Percentiles rank a stretch among this genome's conserved stretches.
Evolutionary conservation across 2,329 filamentous ascomycete genomes (phyloP).

Genomic region (Exophiala spinifera): DNA sequence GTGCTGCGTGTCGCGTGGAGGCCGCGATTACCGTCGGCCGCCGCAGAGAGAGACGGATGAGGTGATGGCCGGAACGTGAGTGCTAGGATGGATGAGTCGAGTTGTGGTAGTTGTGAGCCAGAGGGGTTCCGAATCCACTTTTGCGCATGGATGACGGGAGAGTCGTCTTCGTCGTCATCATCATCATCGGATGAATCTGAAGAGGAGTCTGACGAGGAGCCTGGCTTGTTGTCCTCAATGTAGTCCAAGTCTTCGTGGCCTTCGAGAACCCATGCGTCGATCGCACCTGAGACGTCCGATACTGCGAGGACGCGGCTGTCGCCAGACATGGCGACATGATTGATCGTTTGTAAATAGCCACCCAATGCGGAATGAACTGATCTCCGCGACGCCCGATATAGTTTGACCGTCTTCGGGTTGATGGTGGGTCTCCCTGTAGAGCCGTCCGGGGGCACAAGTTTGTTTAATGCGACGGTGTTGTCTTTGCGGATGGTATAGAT

Average conservation of each 20-base stretch:
- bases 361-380: constrained; percentile 33
- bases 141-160: constrained; percentile 55
- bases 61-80: constrained; percentile 62
- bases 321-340: constrained; percentile 71
- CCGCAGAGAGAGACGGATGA: constrained; percentile 24
- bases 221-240: constrained; percentile 36
- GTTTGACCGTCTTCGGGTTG: constrained; percentile 43
- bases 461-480: constrained; percentile 55
- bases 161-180: constrained; percentile 49
- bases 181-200: constrained; percentile 35
- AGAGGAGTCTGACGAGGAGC: constrained; percentile 16
- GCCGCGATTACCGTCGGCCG: constrained; percentile 35
- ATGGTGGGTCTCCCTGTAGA: constrained; percentile 43
- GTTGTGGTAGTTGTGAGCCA: constrained; percentile 65
- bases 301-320: constrained; percentile 76
- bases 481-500: constrained; percentile 56
- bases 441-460: constrained; percentile 43
- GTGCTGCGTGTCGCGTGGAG: constrained; percentile 51
- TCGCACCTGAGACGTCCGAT: constrained; percentile 76
- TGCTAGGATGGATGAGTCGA: constrained; percentile 62
- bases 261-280: constrained; percentile 80
- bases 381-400: constrained; percentile 42
- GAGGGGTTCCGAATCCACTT: constrained; percentile 74
- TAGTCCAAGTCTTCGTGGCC: constrained; percentile 52
- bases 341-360: constrained; percentile 75